These are phyloP conservation scores for Poa pratensis DNA, from an alignment of 176 grass and related monocot genomes.

Conservation along the genomic window DNA sequence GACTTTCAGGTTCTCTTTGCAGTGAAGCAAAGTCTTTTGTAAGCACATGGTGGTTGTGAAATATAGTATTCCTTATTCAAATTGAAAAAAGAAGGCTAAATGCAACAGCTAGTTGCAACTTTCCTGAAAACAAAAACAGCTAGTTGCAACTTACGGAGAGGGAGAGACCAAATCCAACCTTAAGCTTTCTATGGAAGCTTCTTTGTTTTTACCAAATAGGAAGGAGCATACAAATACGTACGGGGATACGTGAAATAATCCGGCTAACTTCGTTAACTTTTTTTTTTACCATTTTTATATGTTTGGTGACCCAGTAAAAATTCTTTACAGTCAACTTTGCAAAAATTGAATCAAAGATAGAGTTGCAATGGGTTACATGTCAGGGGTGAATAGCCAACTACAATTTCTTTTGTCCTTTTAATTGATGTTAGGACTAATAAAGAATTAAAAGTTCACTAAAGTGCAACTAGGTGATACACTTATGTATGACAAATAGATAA, in stretches of 20 bases:
- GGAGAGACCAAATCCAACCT: background rate
- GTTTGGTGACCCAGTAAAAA: background rate
- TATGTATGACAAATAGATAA: too few relatives aligned
- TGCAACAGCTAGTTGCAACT: background rate
- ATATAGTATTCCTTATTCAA: background rate
- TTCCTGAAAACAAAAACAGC: background rate
- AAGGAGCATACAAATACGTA: background rate
- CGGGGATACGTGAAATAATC: too few relatives aligned
- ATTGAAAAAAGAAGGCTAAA: background rate
- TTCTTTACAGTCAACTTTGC: too few relatives aligned
- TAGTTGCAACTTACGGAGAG: background rate
- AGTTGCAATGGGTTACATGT: background rate
- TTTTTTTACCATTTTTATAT: background rate
- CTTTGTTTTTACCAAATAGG: background rate
- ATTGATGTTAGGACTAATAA: too few relatives aligned
- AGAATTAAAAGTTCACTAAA: too few relatives aligned
- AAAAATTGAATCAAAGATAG: background rate
- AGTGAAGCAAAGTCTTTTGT: conserved; percentile 12
- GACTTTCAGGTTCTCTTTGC: background rate
- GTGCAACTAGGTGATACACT: too few relatives aligned
- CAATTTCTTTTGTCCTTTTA: too few relatives aligned
- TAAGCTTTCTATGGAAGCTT: background rate
- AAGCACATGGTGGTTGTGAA: conserved; percentile 13
- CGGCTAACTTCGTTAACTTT: too few relatives aligned
- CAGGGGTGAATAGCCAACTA: too few relatives aligned